phyloP scores from a whole-genome alignment of 2,329 filamentous ascomycete genomes.

The Ascochyta koolunga region DNA sequence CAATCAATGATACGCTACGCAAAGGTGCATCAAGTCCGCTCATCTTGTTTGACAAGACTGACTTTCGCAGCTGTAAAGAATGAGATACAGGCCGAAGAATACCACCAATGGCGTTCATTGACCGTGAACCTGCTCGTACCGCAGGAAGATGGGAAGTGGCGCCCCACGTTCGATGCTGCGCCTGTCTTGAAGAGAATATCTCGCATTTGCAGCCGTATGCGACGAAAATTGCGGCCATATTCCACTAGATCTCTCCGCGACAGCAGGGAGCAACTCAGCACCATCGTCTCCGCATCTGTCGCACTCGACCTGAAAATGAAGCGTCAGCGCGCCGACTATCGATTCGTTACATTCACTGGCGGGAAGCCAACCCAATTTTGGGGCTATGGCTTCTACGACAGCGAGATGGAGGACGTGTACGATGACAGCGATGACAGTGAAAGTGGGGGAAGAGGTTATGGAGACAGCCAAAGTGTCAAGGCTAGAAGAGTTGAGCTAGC shows the following conservation, averaged over 20 bases:
- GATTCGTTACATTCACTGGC: constrained; percentile 46
- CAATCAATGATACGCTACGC: constrained; percentile 45
- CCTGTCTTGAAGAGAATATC: constrained; percentile 44
- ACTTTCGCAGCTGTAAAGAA: constrained; percentile 42
- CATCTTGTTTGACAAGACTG: constrained; percentile 7
- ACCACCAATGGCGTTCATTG: constrained; percentile 45
- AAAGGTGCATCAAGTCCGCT: constrained; percentile 32
- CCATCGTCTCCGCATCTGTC: constrained; percentile 45
- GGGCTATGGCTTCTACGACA: constrained; percentile 46
- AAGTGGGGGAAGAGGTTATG: constrained; percentile 15
- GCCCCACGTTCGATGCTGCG: constrained; percentile 43
- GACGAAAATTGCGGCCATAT: constrained; percentile 42
- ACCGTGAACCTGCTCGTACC: constrained; percentile 47
- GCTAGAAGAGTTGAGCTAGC: constrained; percentile 40
- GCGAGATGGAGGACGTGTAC: constrained; percentile 47
- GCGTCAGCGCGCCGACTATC: constrained; percentile 44
- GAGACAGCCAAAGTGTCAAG: constrained; percentile 18
- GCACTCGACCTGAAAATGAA: constrained; percentile 48
- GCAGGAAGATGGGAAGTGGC: constrained; percentile 45
- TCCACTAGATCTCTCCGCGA: constrained; percentile 34
- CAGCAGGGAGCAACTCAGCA: constrained; percentile 42
- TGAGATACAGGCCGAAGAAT: constrained; percentile 44
- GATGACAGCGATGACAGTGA: constrained; percentile 32
- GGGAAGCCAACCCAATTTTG: constrained; percentile 41
- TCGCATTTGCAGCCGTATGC: constrained; percentile 38